phyloP scores from a whole-genome alignment of 192 early-diverging fungal genomes.

The Coemansia sp. region DNA sequence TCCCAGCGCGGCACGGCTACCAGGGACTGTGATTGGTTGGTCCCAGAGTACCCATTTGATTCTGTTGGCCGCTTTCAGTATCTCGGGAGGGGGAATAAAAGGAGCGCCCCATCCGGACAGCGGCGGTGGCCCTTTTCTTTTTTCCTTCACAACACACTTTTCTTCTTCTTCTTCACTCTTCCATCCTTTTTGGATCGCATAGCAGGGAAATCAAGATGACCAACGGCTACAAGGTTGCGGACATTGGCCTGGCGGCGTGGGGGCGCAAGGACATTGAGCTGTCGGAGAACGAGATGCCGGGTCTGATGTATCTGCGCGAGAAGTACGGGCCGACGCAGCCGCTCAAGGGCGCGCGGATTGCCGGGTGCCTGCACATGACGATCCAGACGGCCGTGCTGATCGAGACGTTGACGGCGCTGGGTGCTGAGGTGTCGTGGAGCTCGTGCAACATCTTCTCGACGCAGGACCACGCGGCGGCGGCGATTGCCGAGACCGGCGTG shows the following conservation, averaged over 20 bases:
- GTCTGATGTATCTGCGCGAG: slow-evolving; percentile 87
- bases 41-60: too few species aligned
- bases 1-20: too few species aligned
- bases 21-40: too few species aligned
- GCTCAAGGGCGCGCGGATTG: slow-evolving; percentile 92
- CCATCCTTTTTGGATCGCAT: background rate
- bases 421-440: slow-evolving; percentile 89
- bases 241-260: slow-evolving; percentile 91
- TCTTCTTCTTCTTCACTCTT: background rate
- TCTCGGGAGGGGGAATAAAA: too few species aligned
- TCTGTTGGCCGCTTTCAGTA: too few species aligned
- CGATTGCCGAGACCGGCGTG: slow-evolving; percentile 92
- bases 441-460: slow-evolving; percentile 96
- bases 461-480: slow-evolving; percentile 98
- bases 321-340: slow-evolving; percentile 89
- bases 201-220: slow-evolving; percentile 27
- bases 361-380: slow-evolving; percentile 99
- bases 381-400: slow-evolving; percentile 98
- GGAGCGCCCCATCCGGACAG: too few species aligned
- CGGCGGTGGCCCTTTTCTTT: background rate
- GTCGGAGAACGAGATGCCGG: slow-evolving; percentile 99
- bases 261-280: slow-evolving; percentile 95
- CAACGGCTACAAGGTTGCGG: slow-evolving; percentile 63
- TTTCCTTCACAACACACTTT: background rate
- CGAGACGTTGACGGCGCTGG: slow-evolving; percentile 91